Base-by-base conservation (phyloP, 345 rosid species). In the Ailanthus altissimus region DNA sequence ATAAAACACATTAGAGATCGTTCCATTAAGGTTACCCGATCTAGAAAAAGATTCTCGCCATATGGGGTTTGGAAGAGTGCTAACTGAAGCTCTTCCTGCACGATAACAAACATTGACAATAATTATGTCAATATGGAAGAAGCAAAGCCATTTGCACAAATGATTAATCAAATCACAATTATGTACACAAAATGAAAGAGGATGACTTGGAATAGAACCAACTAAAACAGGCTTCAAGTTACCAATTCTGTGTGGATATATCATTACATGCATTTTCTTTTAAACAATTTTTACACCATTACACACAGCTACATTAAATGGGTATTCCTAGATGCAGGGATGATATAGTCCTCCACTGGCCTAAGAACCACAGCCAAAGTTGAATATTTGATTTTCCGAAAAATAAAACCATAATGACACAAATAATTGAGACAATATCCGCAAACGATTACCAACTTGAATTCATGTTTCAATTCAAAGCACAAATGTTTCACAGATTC, bases 31-130 rank as follows among this genome's bases (percentile, higher is more conserved):
- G 83, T 86, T 83, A 94, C 98, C 97, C 95, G 79, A 63, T 92
- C 98, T 13, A 93, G 86, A 83, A 94, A 93, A 61, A 94, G 93
- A 82, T 91, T 91, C 86, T 89, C 97, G 25, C 92, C 88, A 6
- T 23, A 54, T 5, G 89, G 81, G 81, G 90, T 81, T 74, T 86
- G 87, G 77, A 94, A 82, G 45, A 94, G 72, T 9, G 98, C 98
- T 57, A 94, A 63, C 28, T 83, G 90, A 79, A 94, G 98, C 80
- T 94, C 97, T 85, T 94, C 98, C 97, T 92, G 61, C 75, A 84
- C 67, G 80, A 54, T 15, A 67, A 73, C n/a, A 68, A 76, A 40
- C 8, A 23, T 7, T 59, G 26, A 70, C 42, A 15, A 63, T 59
- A 71, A 56, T 73, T 54, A 50, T 12, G n/a, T 74, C 69, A 74